A percentile compares a stretch with the other conserved stretches of the same genome.
phyloP scores from a whole-genome alignment of 768 basidiomycete species.

The Sporobolomyces roseus region DNA sequence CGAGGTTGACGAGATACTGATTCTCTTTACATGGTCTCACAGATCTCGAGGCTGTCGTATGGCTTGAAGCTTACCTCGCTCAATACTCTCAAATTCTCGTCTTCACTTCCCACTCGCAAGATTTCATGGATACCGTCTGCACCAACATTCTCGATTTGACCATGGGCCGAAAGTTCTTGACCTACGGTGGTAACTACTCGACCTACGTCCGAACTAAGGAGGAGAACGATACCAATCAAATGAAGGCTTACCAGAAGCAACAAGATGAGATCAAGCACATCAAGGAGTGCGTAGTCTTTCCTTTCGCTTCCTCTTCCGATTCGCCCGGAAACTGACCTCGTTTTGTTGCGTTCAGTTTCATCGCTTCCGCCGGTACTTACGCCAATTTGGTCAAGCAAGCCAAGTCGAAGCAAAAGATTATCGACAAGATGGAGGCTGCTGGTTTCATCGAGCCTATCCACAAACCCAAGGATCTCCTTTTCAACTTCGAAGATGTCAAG shows the following conservation, averaged over 20 bases:
- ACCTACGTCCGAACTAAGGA: slow-evolving; percentile 93
- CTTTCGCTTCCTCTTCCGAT: not conserved
- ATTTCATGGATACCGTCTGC: slow-evolving; percentile 96
- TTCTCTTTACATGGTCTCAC: slow-evolving; percentile 67
- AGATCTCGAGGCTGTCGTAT: slow-evolving; percentile 95
- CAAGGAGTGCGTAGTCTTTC: slow-evolving; percentile 75
- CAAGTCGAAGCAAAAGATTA: slow-evolving; percentile 99
- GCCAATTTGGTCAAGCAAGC: slow-evolving; percentile 98
- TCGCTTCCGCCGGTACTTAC: slow-evolving; percentile 98
- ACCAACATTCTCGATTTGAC: slow-evolving; percentile 98
- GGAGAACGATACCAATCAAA: slow-evolving; percentile 99
- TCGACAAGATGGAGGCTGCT: slow-evolving; percentile 99
- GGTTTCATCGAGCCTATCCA: slow-evolving; percentile 92
- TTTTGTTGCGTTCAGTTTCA: slow-evolving; percentile 61
- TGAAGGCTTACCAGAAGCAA: slow-evolving; percentile 98
- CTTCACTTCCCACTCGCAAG: slow-evolving; percentile 96
- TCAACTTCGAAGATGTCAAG: slow-evolving; percentile 93
- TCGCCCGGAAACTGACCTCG: not conserved
- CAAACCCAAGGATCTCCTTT: slow-evolving; percentile 65
- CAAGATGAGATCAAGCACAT: slow-evolving; percentile 96
- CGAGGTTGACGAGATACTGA: slow-evolving; percentile 1
- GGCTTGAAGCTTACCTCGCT: slow-evolving; percentile 95
- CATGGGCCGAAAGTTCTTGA: slow-evolving; percentile 64
- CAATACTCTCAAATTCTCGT: slow-evolving; percentile 99
- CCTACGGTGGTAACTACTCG: slow-evolving; percentile 93